Evolutionary conservation across 2,329 filamentous ascomycete genomes (phyloP), one percentile per base, ranked within the genome.

Genomic region (Alternaria gaisen): DNA sequence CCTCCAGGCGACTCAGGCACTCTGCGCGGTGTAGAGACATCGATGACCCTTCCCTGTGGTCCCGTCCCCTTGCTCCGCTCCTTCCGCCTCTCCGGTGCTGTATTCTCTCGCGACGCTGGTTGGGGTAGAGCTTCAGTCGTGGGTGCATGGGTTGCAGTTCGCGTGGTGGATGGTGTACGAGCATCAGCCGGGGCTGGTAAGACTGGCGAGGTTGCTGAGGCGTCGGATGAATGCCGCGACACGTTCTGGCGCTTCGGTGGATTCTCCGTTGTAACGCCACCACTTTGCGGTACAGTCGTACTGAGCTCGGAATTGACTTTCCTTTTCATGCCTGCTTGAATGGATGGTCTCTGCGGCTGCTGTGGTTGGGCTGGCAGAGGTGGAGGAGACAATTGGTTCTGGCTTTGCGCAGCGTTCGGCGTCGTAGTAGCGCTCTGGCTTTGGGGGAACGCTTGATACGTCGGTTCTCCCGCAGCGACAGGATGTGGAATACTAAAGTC

Each of bases 401-500:
- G 73, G 36, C 44, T 12, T 36, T 75, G 74, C 28, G 53, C 18
- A 47, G 46, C 59, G 40, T 52, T 36, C n/a, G 67, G 58, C 16
- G 58, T 47, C 14, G 68, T 51, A 16, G 55, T 62, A 30, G 63
- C 55, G 41, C 53, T 65, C 24, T 63, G 63, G 20, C 58, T 42
- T 18, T 64, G 64, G 42, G 68, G 68, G 4, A 73, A 65, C 9
- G 70, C 60, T 30, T 69, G 72, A 59, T 67, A 69, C 11, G 61
- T 55, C 8, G 67, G 28, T 24, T 72, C 68, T 22, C 53, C 9
- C 9, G 47, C 47, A 2, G 65, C 56, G 38, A 72, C 62, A 14
- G 71, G 70, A 9, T 72, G 69, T 11, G 80, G 79, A 34, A 80
- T 79, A 63, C 57, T 77, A 68, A 81, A 81, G 57, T 82, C 78